phyloP scores from a whole-genome alignment of 2,329 filamentous ascomycete genomes.

The Ceratocystis huliohia region DNA sequence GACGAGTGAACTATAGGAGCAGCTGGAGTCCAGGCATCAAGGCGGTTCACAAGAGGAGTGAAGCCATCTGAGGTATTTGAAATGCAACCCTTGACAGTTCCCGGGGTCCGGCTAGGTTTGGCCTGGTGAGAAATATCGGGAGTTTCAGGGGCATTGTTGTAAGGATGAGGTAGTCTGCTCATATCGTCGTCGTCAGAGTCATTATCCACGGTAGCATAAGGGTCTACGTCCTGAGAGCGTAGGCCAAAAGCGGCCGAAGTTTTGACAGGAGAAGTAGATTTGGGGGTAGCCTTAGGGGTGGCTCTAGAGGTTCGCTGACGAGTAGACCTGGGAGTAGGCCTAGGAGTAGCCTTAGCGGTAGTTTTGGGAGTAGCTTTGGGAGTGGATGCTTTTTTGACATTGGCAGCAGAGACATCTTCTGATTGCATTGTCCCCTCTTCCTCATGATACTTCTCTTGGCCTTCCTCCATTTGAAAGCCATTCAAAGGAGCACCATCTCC shows the following conservation, averaged over 20 bases:
- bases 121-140: conserved; percentile 34
- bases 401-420: not conserved
- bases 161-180: conserved; percentile 20
- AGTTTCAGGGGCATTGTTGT: conserved; percentile 24
- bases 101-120: not conserved
- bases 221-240: conserved; percentile 36
- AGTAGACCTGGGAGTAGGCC: not conserved
- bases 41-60: conserved; percentile 49
- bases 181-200: conserved; percentile 44
- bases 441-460: not conserved
- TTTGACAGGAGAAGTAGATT: not conserved
- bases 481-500: not conserved
- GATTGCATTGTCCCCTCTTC: not conserved
- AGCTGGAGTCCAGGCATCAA: conserved; percentile 49
- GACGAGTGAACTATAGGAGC: conserved; percentile 34
- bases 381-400: not conserved
- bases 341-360: not conserved
- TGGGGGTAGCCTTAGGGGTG: not conserved
- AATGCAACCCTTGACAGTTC: conserved; percentile 26
- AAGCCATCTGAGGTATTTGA: conserved; percentile 39
- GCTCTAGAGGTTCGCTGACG: not conserved
- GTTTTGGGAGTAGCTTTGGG: not conserved
- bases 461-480: not conserved
- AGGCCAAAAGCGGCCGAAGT: conserved; percentile 26
- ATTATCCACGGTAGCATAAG: conserved; percentile 28